These are phyloP conservation scores for Irpex lacteus DNA, from an alignment of 1,284 basidiomycete genomes.

Conservation along the genomic window DNA sequence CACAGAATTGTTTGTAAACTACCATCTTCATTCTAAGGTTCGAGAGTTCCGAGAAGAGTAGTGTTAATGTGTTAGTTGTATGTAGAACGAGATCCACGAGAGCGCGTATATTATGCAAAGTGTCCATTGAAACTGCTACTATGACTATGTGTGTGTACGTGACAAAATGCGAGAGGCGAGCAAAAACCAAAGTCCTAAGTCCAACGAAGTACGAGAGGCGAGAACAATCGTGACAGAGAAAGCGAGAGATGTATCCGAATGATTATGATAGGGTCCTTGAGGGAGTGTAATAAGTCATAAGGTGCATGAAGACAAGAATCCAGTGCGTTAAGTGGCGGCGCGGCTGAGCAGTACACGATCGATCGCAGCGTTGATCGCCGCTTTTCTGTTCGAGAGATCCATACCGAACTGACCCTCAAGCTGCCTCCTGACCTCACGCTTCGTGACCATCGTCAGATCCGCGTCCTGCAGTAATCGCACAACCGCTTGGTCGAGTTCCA, in stretches of 20 bases:
- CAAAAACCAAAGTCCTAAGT: slow-evolving; percentile 9
- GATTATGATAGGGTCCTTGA: background rate
- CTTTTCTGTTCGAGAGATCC: slow-evolving; percentile 66
- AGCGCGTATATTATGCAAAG: background rate
- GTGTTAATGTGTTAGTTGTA: background rate
- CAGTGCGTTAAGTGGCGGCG: slow-evolving; percentile 22
- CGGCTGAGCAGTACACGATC: slow-evolving; percentile 54
- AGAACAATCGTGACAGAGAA: background rate
- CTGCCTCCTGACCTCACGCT: slow-evolving; percentile 81
- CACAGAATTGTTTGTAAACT: too few species aligned
- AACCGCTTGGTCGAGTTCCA: slow-evolving; percentile 72
- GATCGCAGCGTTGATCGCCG: slow-evolving; percentile 68
- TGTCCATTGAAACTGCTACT: background rate
- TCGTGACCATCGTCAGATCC: slow-evolving; percentile 87
- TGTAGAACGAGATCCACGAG: background rate
- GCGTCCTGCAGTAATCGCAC: slow-evolving; percentile 70
- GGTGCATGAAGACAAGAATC: background rate
- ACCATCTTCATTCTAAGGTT: background rate
- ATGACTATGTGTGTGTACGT: background rate
- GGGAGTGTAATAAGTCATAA: background rate
- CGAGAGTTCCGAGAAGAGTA: background rate
- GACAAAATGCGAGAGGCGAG: background rate
- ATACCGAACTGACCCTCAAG: slow-evolving; percentile 78
- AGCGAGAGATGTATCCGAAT: slow-evolving; percentile 6
- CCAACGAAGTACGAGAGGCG: background rate